These are phyloP conservation scores for Sesbania bispinosa DNA, from an alignment of 306 rosid genomes.

Conservation along the genomic window DNA sequence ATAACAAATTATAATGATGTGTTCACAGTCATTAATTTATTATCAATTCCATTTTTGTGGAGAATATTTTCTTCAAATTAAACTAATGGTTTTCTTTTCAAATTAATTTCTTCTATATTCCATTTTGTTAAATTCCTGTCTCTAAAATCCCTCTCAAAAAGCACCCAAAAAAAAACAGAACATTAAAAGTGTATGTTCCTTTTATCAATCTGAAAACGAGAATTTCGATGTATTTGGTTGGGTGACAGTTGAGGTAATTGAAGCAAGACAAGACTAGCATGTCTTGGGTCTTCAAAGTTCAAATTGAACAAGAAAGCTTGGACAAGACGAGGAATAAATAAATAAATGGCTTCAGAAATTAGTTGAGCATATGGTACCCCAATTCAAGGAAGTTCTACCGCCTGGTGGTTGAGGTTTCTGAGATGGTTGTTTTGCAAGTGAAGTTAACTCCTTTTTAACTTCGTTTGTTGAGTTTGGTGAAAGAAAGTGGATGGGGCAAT, in stretches of 20 bases:
- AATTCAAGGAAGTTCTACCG: conserved; percentile 34
- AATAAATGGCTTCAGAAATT: conserved; percentile 25
- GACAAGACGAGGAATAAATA: conserved; percentile 10
- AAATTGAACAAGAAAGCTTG: conserved; percentile 14
- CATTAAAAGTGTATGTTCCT: not conserved
- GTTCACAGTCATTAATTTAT: too few species aligned
- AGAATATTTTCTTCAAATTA: not conserved
- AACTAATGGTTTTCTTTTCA: not conserved
- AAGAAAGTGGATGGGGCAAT: conserved; percentile 39
- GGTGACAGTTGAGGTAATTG: conserved; percentile 24
- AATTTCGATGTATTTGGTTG: conserved; percentile 5
- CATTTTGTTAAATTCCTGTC: not conserved
- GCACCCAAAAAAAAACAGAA: not conserved
- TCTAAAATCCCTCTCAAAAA: not conserved
- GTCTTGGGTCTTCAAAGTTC: conserved; percentile 24
- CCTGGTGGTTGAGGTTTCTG: conserved; percentile 57
- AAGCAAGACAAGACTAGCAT: conserved; percentile 19
- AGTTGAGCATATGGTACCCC: conserved; percentile 27
- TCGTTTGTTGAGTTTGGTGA: conserved; percentile 82
- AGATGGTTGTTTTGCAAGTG: conserved; percentile 58
- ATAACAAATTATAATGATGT: not conserved
- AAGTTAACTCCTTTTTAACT: conserved; percentile 49
- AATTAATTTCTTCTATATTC: not conserved
- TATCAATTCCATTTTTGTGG: not conserved
- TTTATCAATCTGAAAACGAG: conserved; percentile 11